Percentiles rank a stretch among this genome's conserved stretches.
These are phyloP conservation scores for Mucor saturninus DNA, from an alignment of 371 early-diverging fungal species.

Conservation along the genomic window DNA sequence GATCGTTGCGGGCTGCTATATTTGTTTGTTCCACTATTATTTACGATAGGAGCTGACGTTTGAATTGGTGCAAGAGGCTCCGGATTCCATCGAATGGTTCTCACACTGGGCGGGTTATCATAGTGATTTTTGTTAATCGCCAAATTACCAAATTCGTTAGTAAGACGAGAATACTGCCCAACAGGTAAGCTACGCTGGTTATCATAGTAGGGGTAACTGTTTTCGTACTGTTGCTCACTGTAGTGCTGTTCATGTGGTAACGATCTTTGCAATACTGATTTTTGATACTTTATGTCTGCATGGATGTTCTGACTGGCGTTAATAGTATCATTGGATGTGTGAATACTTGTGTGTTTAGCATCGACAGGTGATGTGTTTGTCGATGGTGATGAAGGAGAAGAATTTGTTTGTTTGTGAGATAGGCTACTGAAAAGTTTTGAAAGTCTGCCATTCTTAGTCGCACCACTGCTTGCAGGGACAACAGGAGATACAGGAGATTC, in stretches of 20 bases:
- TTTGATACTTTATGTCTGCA: slow-evolving; percentile 3
- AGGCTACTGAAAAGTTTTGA: slow-evolving; percentile 22
- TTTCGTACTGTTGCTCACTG: background rate
- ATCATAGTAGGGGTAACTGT: slow-evolving; percentile 11
- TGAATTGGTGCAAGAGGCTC: slow-evolving; percentile 11
- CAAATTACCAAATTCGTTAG: slow-evolving; percentile 20
- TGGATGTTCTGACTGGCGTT: background rate
- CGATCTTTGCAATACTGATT: background rate
- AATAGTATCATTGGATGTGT: background rate
- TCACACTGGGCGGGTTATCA: slow-evolving; percentile 23
- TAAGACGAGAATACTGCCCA: slow-evolving; percentile 10
- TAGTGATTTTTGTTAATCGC: background rate
- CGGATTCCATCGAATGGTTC: slow-evolving; percentile 26
- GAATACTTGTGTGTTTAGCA: background rate
- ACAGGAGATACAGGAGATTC: slow-evolving; percentile 8
- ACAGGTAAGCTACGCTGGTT: slow-evolving; percentile 25
- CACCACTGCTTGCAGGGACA: background rate
- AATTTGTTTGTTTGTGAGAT: slow-evolving; percentile 14
- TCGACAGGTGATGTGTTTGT: slow-evolving; percentile 9
- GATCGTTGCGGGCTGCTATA: slow-evolving; percentile 4
- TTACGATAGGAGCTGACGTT: slow-evolving; percentile 1
- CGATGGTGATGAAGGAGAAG: background rate
- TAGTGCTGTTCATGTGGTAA: background rate
- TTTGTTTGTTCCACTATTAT: slow-evolving; percentile 9
- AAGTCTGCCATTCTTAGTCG: slow-evolving; percentile 11